Evolutionary conservation across 768 basidiomycete genomes (phyloP), one percentile per base, ranked within the genome.

Genomic region (Amanita inopinata): DNA sequence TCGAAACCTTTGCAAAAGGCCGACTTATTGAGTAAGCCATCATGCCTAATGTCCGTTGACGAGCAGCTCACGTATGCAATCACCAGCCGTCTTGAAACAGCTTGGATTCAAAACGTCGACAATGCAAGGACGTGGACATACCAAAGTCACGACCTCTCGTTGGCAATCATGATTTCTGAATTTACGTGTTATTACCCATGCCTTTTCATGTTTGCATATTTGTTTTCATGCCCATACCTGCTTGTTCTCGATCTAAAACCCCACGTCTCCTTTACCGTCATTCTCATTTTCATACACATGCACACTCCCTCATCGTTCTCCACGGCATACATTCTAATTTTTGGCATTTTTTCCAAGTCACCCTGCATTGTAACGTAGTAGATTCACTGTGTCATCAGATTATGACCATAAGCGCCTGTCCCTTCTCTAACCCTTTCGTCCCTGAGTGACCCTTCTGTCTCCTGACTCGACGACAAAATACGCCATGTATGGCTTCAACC

Each of bases 91-190:
- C 43, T 82, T 96, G 76, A 81, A 83, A 30, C 80, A 86, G 55
- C 72, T 96, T 45, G 92, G 92, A 19, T 94, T 96, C 73, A 90
- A 80, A 71, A 88, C 85, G 17, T 78, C 84, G 12, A 78, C 83
- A 11, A 70, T 77, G 49, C 81, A 73, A 51, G 78, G 72, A 27
- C 66, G 71, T 36, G 63, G 65, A 31, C 57, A 70, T 37, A 65
- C 70, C 27, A 79, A 78, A 64, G 63, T 78, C 45, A 71, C 74
- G 46, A 60, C 74, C 27, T 55, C 62, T 30, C 59, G 59, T 11
- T 24, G 24, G 12, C 42, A 19, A 9, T 28, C 42, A 22, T 44
- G n/a, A 44, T 8, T 28, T 7, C 27, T 28, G n/a, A 28, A n/a
- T 10, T 19, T 18, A 14, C 18, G n/a, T 28, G 14, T 12, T 11